Conservation (phyloP, 306 rosid genomes). For the Nissolia schottii region DNA sequence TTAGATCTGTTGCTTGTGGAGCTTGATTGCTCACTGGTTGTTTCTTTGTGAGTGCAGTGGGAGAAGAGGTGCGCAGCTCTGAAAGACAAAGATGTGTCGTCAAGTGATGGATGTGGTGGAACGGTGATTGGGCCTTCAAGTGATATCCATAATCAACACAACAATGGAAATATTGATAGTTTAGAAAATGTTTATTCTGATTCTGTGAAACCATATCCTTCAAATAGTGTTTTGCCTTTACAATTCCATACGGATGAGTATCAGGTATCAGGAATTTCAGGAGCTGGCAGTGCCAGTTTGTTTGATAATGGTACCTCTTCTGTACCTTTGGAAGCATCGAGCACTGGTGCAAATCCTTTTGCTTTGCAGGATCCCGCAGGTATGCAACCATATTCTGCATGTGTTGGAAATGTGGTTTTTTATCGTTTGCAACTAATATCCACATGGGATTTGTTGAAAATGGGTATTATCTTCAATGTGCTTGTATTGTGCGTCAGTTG, state of each 20-base stretch:
- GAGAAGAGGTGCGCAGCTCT: constrained; percentile 58
- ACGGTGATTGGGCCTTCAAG: constrained; percentile 47
- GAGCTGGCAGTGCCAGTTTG: constrained; percentile 36
- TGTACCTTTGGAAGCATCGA: constrained; percentile 35
- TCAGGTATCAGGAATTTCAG: constrained; percentile 65
- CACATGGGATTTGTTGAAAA: constrained; percentile 17
- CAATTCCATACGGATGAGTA: constrained; percentile 78
- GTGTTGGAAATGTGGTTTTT: neutral
- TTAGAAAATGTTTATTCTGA: constrained; percentile 51
- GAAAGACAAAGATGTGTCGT: constrained; percentile 35
- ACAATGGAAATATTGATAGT: constrained; percentile 67
- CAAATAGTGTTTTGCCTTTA: constrained; percentile 91
- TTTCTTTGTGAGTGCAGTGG: constrained; percentile 61
- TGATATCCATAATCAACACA: constrained; percentile 84
- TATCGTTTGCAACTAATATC: neutral
- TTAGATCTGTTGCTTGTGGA: neutral
- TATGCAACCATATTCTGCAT: constrained; percentile 32
- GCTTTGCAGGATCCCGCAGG: constrained; percentile 42
- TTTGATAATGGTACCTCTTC: constrained; percentile 23
- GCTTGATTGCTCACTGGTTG: constrained; percentile 13
- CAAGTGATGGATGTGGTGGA: constrained; percentile 31
- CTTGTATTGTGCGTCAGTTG: constrained; percentile 42
- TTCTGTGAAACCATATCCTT: constrained; percentile 52
- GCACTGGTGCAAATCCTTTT: constrained; percentile 31
- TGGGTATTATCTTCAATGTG: constrained; percentile 12